A percentile compares a stretch with the other conserved stretches of the same genome.
Evolutionary conservation across 2,329 filamentous ascomycete genomes (phyloP).

Genomic region (Microascus cirrosus): DNA sequence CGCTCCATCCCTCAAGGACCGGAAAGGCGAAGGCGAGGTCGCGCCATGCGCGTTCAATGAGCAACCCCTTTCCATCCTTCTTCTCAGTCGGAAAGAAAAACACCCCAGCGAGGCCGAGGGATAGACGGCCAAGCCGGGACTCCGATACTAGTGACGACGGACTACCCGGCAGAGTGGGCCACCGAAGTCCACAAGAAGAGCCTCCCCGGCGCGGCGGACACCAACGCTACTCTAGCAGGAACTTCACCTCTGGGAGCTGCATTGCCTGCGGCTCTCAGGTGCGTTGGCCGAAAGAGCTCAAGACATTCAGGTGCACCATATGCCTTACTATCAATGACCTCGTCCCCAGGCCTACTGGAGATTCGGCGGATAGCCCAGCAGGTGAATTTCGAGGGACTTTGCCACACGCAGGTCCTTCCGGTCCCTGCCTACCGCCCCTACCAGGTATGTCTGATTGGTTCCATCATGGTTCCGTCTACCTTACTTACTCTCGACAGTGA

Average conservation of each 20-base stretch:
- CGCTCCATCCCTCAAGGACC: conserved; percentile 16
- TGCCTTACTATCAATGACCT: conserved; percentile 82
- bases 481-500: background rate
- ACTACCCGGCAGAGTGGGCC: conserved; percentile 15
- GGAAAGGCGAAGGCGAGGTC: background rate
- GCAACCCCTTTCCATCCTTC: conserved; percentile 67
- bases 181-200: background rate
- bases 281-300: conserved; percentile 63
- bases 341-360: conserved; percentile 10
- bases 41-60: conserved; percentile 56
- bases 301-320: conserved; percentile 70
- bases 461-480: background rate
- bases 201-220: conserved; percentile 16
- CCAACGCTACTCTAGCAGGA: conserved; percentile 27
- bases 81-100: conserved; percentile 52
- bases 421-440: background rate
- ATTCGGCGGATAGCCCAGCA: conserved; percentile 61
- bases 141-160: conserved; percentile 6
- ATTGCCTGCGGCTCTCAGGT: conserved; percentile 79
- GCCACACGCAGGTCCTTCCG: conserved; percentile 45
- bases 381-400: conserved; percentile 61
- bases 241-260: conserved; percentile 62
- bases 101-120: background rate
- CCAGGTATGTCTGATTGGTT: background rate
- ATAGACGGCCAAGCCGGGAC: background rate